A percentile compares a stretch with the other conserved stretches of the same genome.
Conservation (phyloP, 257 asterid species). For the Plantago major region DNA sequence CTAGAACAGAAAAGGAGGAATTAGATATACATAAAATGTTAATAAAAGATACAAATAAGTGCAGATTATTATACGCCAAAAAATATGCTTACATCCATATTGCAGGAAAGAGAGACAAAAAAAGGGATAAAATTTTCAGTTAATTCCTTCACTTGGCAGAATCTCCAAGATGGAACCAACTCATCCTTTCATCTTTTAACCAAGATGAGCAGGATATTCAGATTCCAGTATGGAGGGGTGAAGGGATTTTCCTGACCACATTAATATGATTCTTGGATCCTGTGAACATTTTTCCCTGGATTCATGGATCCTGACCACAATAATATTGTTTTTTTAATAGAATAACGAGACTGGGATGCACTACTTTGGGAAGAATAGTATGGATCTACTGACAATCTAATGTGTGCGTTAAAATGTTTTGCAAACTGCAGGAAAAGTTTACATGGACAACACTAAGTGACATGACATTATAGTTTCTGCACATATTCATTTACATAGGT, state of each 20-base stretch:
- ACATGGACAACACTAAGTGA: not conserved
- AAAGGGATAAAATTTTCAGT: not conserved
- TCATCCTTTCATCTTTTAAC: constrained; percentile 7
- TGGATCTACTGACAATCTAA: not conserved
- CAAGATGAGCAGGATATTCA: not conserved
- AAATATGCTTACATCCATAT: not conserved
- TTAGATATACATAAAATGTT: constrained; percentile 18
- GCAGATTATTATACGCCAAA: constrained; percentile 1
- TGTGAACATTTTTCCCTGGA: not conserved
- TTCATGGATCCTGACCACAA: not conserved
- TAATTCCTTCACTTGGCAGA: not conserved
- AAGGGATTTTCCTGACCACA: not conserved
- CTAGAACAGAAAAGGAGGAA: constrained; percentile 36
- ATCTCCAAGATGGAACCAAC: constrained; percentile 9
- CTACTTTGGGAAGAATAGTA: not conserved
- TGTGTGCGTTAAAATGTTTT: not conserved
- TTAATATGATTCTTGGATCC: not conserved
- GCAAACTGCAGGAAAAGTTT: not conserved
- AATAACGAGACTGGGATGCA: not conserved
- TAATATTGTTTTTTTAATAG: not conserved
- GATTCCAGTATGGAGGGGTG: too few species aligned
- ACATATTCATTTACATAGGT: too few species aligned
- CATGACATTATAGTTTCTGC: not conserved
- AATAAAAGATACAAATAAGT: constrained; percentile 6
- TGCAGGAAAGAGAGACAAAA: not conserved